Evolutionary conservation across 2,329 filamentous ascomycete species (phyloP), one percentile per base, ranked within the genome.

Genomic region (Aspergillus hiratsukae): DNA sequence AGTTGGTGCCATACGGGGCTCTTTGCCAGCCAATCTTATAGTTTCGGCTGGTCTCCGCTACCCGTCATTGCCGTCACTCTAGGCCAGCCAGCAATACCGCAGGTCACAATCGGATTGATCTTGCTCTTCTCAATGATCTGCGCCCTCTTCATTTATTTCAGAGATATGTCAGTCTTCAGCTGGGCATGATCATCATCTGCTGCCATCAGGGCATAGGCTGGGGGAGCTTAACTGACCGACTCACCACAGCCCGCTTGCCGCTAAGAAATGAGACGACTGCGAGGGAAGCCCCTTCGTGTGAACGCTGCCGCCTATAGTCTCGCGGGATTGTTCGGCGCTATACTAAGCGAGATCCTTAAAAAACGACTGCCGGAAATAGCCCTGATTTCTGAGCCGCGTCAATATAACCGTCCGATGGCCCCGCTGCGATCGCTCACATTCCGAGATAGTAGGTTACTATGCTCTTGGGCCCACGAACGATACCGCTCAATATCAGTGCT

Each of bases 21-120:
- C 51, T 37, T 23, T 55, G 53, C 60, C 58, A 56, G 51, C 60
- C 60, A 62, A 62, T 62, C 58, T 49, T 21, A 49, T 45, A 49
- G 35, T 19, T 14, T 14, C 37, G 43, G 5, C 21, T 21, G 14
- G 55, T 61, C 51, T 61, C 59, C 57, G 57, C 57, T 58, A 46
- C 43, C 29, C n/a, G 25, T 29, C n/a, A 27, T 2, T 23, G 23
- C 23, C 23, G 23, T 23, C 23, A 23, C 23, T 4, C n/a, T 51
- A 14, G 37, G 28, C 46, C 40, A 28, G 40, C 43, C 43, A 46
- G 21, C 19, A 46, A 21, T 11, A 19, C 19, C 27, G 23, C 10
- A 46, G 7, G 23, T 23, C 43, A 46, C 21, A 46, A 46, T 25
- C 3, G 43, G 11, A 7, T 14, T 46, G 43, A 19, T 41, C 21